Evolutionary conservation across 2,329 filamentous ascomycete genomes (phyloP).

Genomic region (Fusarium falciforme): DNA sequence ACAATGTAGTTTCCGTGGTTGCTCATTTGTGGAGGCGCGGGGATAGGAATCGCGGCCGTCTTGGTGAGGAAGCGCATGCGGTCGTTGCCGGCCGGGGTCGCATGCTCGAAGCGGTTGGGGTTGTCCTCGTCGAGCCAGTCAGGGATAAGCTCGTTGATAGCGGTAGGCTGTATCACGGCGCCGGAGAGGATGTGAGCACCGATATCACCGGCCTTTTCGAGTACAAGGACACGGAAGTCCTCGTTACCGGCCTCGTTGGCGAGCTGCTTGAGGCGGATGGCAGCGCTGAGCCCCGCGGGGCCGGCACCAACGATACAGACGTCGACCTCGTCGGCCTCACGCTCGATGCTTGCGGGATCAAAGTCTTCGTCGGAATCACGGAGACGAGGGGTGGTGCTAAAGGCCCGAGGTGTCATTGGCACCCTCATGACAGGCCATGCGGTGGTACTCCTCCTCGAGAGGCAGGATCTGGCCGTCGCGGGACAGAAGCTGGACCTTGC

Average conservation of each 20-base stretch:
- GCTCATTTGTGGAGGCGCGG: conserved; percentile 95
- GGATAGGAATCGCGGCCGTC: conserved; percentile 80
- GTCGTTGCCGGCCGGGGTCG: conserved; percentile 84
- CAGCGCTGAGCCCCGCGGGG: conserved; percentile 91
- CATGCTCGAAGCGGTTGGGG: conserved; percentile 85
- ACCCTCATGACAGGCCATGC: conserved; percentile 32
- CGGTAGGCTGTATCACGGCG: conserved; percentile 90
- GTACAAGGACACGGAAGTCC: conserved; percentile 89
- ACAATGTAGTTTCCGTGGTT: conserved; percentile 99
- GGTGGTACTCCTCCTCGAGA: conserved; percentile 23
- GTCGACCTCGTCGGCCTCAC: conserved; percentile 93
- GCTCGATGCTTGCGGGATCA: conserved; percentile 77
- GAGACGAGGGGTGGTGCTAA: conserved; percentile 49
- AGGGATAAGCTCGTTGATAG: conserved; percentile 89
- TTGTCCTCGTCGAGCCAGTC: conserved; percentile 94
- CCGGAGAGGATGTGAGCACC: conserved; percentile 96
- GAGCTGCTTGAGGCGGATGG: conserved; percentile 94
- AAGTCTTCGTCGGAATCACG: conserved; percentile 60
- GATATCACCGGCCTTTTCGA: conserved; percentile 96
- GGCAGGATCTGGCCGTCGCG: conserved; percentile 29
- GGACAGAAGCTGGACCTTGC: conserved; percentile 37
- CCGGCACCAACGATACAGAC: conserved; percentile 97
- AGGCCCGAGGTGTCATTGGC: conserved; percentile 46
- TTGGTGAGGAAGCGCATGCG: conserved; percentile 96
- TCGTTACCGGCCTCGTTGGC: conserved; percentile 96